These are phyloP conservation scores for Monosiga brevicollis DNA, from an alignment of 78 protist species.

Conservation along the genomic window DNA sequence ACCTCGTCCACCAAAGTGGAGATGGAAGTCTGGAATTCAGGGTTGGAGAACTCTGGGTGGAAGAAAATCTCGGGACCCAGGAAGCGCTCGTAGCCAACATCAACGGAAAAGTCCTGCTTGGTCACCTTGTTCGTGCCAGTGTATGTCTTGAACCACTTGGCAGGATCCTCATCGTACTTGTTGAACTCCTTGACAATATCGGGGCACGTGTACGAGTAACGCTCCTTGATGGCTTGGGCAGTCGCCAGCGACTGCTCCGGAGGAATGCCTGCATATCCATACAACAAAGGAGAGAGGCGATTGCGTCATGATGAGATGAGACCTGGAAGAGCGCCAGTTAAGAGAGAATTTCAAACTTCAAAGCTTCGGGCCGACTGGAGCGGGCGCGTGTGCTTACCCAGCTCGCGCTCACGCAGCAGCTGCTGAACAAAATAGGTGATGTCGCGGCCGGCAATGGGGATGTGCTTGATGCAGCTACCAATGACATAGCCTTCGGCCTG, in stretches of 20 bases:
- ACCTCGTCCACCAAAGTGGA: slow-evolving; percentile 81
- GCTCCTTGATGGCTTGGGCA: slow-evolving; percentile 87
- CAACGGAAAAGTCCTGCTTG: slow-evolving; percentile 61
- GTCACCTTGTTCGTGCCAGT: slow-evolving; percentile 33
- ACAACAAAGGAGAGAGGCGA: too few species aligned
- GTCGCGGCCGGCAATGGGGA: slow-evolving; percentile 97
- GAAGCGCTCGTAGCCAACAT: slow-evolving; percentile 97
- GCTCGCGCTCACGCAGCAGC: slow-evolving; percentile 91
- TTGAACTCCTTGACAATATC: slow-evolving; percentile 87
- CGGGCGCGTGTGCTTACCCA: too few species aligned
- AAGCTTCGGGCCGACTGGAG: too few species aligned
- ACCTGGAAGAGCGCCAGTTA: too few species aligned
- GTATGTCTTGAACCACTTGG: slow-evolving; percentile 57
- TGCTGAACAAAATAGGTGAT: slow-evolving; percentile 91
- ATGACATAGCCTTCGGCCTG: slow-evolving; percentile 93
- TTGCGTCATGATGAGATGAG: too few species aligned
- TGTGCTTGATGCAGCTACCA: slow-evolving; percentile 88
- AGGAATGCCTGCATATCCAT: too few species aligned
- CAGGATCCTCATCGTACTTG: slow-evolving; percentile 86
- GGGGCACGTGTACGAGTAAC: slow-evolving; percentile 84
- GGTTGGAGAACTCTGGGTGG: slow-evolving; percentile 91
- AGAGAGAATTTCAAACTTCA: too few species aligned
- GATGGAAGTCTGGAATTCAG: slow-evolving; percentile 84
- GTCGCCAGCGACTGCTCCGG: slow-evolving; percentile 82
- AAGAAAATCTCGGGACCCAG: slow-evolving; percentile 99